A percentile compares a stretch with the other conserved stretches of the same genome.
Conservation (phyloP, 257 asterid genomes). For the Solanum dulcamara region DNA sequence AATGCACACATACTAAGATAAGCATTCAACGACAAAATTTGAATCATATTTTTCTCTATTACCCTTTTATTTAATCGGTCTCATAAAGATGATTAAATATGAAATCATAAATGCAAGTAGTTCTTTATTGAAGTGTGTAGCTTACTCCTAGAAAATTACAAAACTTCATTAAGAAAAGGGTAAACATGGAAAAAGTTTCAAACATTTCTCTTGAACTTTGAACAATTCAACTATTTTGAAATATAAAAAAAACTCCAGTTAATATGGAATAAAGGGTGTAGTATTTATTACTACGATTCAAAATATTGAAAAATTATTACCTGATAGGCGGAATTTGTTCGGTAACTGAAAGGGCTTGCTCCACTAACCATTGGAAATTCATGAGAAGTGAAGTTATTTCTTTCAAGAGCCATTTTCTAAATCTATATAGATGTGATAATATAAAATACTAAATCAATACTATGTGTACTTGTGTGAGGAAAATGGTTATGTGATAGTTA, state of each 20-base stretch:
- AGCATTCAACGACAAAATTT: not conserved
- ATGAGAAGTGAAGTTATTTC: not conserved
- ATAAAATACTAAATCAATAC: not conserved
- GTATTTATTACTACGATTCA: too few species aligned
- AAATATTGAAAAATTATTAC: not conserved
- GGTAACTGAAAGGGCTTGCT: not conserved
- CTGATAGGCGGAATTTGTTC: not conserved
- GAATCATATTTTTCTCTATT: rapidly evolving
- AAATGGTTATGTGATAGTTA: not conserved
- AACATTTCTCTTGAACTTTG: too few species aligned
- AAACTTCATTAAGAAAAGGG: too few species aligned
- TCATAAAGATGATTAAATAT: too few species aligned
- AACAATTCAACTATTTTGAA: too few species aligned
- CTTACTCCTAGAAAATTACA: too few species aligned
- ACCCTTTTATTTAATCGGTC: too few species aligned
- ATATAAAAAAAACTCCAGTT: too few species aligned
- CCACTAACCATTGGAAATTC: not conserved
- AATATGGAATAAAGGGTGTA: too few species aligned
- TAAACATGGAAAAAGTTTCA: too few species aligned
- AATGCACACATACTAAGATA: constrained; percentile 4
- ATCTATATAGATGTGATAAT: not conserved
- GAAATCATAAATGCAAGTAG: too few species aligned
- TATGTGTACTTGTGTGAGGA: not conserved
- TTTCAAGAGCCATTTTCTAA: not conserved
- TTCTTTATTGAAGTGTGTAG: too few species aligned